Conservation (phyloP, 306 rosid species). For the Cucurbita argyrosperma region DNA sequence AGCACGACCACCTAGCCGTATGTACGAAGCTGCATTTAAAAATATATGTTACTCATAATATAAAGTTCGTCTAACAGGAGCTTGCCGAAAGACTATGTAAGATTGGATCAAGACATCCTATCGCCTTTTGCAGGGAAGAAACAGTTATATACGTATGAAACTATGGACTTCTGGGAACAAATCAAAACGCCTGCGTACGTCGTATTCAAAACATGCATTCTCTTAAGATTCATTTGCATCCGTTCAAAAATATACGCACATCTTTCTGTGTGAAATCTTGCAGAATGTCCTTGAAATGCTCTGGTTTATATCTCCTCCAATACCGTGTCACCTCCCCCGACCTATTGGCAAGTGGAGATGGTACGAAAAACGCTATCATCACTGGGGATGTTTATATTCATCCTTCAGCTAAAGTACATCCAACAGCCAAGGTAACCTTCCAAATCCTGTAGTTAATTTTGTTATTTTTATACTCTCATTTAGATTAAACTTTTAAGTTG, state of each 20-base stretch:
- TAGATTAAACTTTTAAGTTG: background rate
- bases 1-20: background rate
- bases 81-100: conserved; percentile 52
- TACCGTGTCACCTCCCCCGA: conserved; percentile 58
- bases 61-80: conserved; percentile 31
- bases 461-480: background rate
- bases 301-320: conserved; percentile 74
- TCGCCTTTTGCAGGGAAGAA: conserved; percentile 96
- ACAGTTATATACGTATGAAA: conserved; percentile 71
- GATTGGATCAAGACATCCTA: conserved; percentile 95
- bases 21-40: background rate
- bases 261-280: conserved; percentile 14
- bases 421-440: conserved; percentile 65
- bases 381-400: conserved; percentile 82
- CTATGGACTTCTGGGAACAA: conserved; percentile 88
- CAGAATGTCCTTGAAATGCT: conserved; percentile 94
- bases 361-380: conserved; percentile 45
- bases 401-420: conserved; percentile 92
- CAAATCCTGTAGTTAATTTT: background rate
- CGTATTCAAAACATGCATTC: background rate
- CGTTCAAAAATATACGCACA: background rate
- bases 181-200: conserved; percentile 86
- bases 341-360: conserved; percentile 61
- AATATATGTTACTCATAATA: background rate
- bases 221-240: conserved; percentile 4